Percentiles rank a stretch among this genome's conserved stretches.
phyloP scores from a whole-genome alignment of 2,329 filamentous ascomycete species.

The Cercospora citrullina region DNA sequence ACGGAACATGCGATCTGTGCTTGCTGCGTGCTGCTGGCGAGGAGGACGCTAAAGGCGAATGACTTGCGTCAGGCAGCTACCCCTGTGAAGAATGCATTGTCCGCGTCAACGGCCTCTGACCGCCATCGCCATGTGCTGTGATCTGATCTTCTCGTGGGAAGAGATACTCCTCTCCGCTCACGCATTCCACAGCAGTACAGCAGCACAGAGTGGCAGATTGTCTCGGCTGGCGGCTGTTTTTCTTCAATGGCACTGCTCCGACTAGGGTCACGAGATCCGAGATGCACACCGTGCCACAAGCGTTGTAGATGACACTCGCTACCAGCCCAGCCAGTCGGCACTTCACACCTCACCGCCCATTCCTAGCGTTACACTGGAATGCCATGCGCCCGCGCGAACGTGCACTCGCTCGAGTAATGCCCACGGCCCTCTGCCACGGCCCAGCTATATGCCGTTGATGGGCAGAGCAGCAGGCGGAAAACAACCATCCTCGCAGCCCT shows the following conservation, averaged over 20 bases:
- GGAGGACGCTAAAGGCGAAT: conserved; percentile 25
- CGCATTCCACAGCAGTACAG: not conserved
- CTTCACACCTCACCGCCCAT: conserved; percentile 32
- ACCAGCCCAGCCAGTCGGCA: conserved; percentile 30
- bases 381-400: conserved; percentile 22
- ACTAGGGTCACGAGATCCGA: conserved; percentile 3
- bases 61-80: conserved; percentile 28
- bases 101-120: not conserved
- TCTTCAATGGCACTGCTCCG: not conserved
- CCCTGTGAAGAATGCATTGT: conserved; percentile 22
- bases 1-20: conserved; percentile 32
- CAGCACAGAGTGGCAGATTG: not conserved
- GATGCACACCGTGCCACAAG: conserved; percentile 13
- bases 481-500: not conserved
- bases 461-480: not conserved
- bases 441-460: not conserved
- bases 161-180: not conserved
- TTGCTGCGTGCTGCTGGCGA: conserved; percentile 5
- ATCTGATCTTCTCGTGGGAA: not conserved
- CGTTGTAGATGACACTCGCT: conserved; percentile 26
- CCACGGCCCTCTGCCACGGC: not conserved
- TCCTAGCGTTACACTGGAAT: conserved; percentile 26
- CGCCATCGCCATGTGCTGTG: not conserved
- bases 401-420: conserved; percentile 13
- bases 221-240: not conserved